Evolutionary conservation across 495 filamentous ascomycete genomes (phyloP), one percentile per base, ranked within the genome.

Genomic region (Penicillium turbatum): DNA sequence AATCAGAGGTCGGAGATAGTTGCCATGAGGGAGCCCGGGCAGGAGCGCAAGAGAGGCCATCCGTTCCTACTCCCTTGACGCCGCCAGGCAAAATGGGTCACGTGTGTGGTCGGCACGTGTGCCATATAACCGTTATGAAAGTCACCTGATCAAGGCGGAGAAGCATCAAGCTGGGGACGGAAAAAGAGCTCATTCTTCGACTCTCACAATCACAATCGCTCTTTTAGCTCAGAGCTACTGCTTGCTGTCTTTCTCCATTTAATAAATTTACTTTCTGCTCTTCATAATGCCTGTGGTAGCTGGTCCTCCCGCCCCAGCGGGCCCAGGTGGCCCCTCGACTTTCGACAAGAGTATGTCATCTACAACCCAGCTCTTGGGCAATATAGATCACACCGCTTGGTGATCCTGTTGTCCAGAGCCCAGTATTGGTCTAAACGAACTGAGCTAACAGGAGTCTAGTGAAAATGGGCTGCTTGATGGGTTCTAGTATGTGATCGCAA

Each of bases 381-480:
- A 12, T 30, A 43, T 51, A 40, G 37, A 51, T 51, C 17, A 32
- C 26, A 15, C 13, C 17, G 35, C 29, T 5, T 41, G 8, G 12
- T 40, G 47, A 16, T 19, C 47, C 12, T 37, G 5, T 15, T 30
- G n/a, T 15, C n/a, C 16, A 7, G 7, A 11, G 3, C 9, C 6
- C 15, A 5, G 16, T 6, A 35, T 36, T 0, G 8, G 16, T 16
- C 12, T 17, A 15, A 21, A 10, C 2, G 16, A 19, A 16, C 37
- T 53, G 26, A 47, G 53, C 60, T 67, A 59, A 76, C 68, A 48
- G 40, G 10, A 24, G 39, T 54, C 51, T 58, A 98, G 93, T 92
- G 73, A 97, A 95, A 78, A 95, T 97, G 89, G 93, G 93, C 53
- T 90, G 86, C 51, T 83, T 98, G 86, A 96, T 97, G 89, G 93